phyloP scores from a whole-genome alignment of 805 yeast genomes.

The fission yeast (Schizosaccharomyces pombe) region ASM294v3 CU329670.1:939001-939500 shows the following conservation, averaged over 20 bases:
- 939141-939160: constrained; percentile 21
- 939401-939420: constrained; percentile 16
- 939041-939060: constrained; percentile 28
- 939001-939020: constrained; percentile 19
- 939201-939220: constrained; percentile 25
- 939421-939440: constrained; percentile 21
- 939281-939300: constrained; percentile 23
- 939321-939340: constrained; percentile 25
- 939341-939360: constrained; percentile 23
- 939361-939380: constrained; percentile 24
- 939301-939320: constrained; percentile 25
- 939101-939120: constrained; percentile 22
- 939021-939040: constrained; percentile 25
- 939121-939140: constrained; percentile 23
- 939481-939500: constrained; percentile 23
- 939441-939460: constrained; percentile 24
- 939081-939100: constrained; percentile 19
- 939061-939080: constrained; percentile 22
- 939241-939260: constrained; percentile 26
- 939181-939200: constrained; percentile 22
- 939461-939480: constrained; percentile 20
- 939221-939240: constrained; percentile 22
- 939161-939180: constrained; percentile 23
- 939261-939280: constrained; percentile 24
- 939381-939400: constrained; percentile 24